A percentile compares a stretch with the other conserved stretches of the same genome.
phyloP scores from a whole-genome alignment of 768 basidiomycete species.

The Vararia minispora region DNA sequence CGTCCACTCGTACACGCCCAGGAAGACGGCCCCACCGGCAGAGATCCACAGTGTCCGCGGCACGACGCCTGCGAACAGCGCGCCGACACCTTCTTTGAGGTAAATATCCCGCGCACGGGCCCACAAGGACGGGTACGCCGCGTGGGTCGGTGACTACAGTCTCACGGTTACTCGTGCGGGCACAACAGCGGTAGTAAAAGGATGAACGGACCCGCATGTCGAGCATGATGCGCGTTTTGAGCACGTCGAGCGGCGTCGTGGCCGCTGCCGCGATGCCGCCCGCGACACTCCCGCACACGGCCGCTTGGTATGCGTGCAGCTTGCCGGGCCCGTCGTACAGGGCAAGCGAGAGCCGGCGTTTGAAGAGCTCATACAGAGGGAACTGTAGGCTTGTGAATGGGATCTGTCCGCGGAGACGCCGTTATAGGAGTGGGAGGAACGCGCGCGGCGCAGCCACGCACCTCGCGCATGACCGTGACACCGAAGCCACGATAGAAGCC shows the following conservation, averaged over 20 bases:
- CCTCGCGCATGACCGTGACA: constrained; percentile 65
- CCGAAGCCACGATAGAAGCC: constrained; percentile 89
- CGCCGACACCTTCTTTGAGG: constrained; percentile 52
- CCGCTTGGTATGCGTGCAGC: constrained; percentile 65
- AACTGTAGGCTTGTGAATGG: constrained; percentile 96
- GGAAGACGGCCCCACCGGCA: constrained; percentile 90
- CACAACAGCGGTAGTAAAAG: neutral
- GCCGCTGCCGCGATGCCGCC: constrained; percentile 83
- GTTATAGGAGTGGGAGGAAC: constrained; percentile 4
- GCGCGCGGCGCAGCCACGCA: constrained; percentile 14
- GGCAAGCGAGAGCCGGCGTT: constrained; percentile 46
- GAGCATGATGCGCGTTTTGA: constrained; percentile 96
- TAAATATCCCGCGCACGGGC: constrained; percentile 59
- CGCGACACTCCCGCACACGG: constrained; percentile 81
- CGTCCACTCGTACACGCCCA: constrained; percentile 88
- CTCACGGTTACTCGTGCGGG: too few relatives aligned
- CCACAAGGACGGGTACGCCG: constrained; percentile 41
- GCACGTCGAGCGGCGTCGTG: constrained; percentile 92
- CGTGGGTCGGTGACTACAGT: constrained; percentile 30
- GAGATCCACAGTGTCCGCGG: constrained; percentile 96
- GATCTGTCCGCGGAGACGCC: constrained; percentile 40
- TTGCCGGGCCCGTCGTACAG: constrained; percentile 35
- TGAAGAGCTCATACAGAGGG: constrained; percentile 87
- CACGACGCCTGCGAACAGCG: constrained; percentile 78
- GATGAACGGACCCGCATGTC: constrained; percentile 57